Evolutionary conservation across 1,284 basidiomycete species (phyloP).

Genomic region (Austroboletus niveus): DNA sequence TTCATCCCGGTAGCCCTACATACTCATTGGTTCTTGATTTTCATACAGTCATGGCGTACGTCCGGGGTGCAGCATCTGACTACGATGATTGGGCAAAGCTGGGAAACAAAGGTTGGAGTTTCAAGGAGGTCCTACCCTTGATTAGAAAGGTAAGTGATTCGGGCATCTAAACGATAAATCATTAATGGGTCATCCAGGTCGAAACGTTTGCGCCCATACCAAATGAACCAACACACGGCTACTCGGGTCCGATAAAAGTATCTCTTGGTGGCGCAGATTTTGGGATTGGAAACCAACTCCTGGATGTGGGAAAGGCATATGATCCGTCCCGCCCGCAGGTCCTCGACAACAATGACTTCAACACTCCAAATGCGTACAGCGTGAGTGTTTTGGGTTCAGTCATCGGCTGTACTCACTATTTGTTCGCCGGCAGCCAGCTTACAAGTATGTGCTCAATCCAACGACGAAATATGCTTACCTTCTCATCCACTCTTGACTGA

Average conservation of each 20-base stretch:
- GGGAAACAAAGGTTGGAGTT: conserved; percentile 46
- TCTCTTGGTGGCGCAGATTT: conserved; percentile 39
- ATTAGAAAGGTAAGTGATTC: conserved; percentile 43
- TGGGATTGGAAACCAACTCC: conserved; percentile 45
- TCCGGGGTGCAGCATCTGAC: conserved; percentile 50
- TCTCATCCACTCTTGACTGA: conserved; percentile 7
- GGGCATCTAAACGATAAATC: background rate
- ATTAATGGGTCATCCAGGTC: conserved; percentile 31
- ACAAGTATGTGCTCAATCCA: background rate
- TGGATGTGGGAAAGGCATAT: conserved; percentile 42
- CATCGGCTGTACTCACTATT: background rate
- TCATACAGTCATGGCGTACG: conserved; percentile 49
- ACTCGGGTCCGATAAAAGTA: conserved; percentile 51
- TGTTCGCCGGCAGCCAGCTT: background rate
- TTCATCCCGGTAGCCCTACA: background rate
- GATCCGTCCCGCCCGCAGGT: conserved; percentile 42
- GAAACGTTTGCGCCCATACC: conserved; percentile 47
- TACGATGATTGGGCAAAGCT: conserved; percentile 58
- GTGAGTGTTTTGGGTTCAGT: conserved; percentile 32
- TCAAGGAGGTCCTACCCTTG: conserved; percentile 33
- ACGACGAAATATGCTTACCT: background rate
- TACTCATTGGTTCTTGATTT: background rate
- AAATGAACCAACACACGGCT: conserved; percentile 44
- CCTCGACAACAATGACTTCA: conserved; percentile 46
- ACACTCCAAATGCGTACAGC: conserved; percentile 41